Conservation (phyloP, 2,329 filamentous ascomycete species). For the Trichophyton schoenleinii region DNA sequence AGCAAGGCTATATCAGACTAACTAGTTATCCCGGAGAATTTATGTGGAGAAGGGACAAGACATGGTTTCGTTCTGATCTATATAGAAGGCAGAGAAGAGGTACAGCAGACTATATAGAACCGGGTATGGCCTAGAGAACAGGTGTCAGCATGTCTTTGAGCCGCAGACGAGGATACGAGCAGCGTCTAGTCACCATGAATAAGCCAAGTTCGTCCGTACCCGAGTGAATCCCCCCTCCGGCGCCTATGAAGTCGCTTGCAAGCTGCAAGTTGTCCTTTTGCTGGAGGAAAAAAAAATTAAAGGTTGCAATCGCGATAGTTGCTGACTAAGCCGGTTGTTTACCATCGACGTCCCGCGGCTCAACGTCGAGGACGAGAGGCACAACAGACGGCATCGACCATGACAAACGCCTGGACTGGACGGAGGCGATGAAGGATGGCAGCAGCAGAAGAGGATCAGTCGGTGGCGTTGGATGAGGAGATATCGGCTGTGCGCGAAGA, state of each 20-base stretch:
- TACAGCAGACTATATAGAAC: neutral
- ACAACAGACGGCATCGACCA: neutral
- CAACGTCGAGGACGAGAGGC: too few relatives aligned
- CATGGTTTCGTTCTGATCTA: neutral
- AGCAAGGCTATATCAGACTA: neutral
- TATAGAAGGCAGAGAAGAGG: neutral
- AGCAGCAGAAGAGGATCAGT: neutral
- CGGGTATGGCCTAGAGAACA: neutral
- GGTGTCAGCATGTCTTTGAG: neutral
- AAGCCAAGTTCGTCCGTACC: too few relatives aligned
- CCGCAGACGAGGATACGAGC: neutral
- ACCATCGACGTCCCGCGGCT: neutral
- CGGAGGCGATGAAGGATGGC: neutral
- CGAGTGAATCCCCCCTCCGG: neutral
- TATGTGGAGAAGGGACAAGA: neutral
- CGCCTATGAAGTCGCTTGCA: neutral
- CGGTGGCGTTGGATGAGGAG: constrained; percentile 25
- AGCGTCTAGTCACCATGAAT: neutral
- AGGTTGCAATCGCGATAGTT: neutral
- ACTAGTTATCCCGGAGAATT: neutral
- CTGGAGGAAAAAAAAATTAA: neutral
- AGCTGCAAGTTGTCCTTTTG: neutral
- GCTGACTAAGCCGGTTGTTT: neutral
- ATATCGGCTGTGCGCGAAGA: constrained; percentile 30
- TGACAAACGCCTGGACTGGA: neutral